Evolutionary conservation across 805 yeast genomes (phyloP).

Genomic region (Yarrowia sp.): DNA sequence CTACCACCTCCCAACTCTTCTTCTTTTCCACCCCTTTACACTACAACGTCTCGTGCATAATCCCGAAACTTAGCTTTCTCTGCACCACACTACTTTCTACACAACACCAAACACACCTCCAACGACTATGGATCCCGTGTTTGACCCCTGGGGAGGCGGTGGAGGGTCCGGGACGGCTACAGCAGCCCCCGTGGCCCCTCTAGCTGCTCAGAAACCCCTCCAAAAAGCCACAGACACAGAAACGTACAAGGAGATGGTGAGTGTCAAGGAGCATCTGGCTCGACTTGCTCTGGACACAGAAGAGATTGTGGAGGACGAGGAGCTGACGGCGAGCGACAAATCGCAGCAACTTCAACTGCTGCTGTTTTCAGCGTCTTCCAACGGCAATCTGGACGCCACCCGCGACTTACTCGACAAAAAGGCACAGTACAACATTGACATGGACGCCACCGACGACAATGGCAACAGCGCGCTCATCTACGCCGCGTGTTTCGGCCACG

Average conservation of each 20-base stretch:
- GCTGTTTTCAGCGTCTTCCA: slow-evolving; percentile 40
- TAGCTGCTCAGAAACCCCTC: not conserved
- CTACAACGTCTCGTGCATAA: not conserved
- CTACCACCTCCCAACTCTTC: not conserved
- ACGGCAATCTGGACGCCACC: slow-evolving; percentile 38
- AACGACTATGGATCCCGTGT: slow-evolving; percentile 15
- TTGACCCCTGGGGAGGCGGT: slow-evolving; percentile 26
- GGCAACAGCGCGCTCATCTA: slow-evolving; percentile 44
- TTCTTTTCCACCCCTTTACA: not conserved
- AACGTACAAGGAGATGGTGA: slow-evolving; percentile 13
- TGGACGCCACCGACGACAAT: slow-evolving; percentile 40
- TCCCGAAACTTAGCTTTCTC: slow-evolving; percentile 5
- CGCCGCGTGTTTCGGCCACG: slow-evolving; percentile 45
- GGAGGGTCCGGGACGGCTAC: not conserved
- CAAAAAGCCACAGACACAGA: not conserved
- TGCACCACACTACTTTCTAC: not conserved
- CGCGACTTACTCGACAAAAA: slow-evolving; percentile 36
- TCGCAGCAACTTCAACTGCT: slow-evolving; percentile 35
- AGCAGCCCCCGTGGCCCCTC: not conserved
- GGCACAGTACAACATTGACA: slow-evolving; percentile 35
- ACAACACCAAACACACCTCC: not conserved
- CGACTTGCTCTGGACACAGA: not conserved
- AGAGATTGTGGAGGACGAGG: slow-evolving; percentile 30
- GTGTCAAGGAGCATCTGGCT: slow-evolving; percentile 14
- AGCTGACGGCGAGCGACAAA: slow-evolving; percentile 30